Percentiles rank a stretch among this genome's conserved stretches.
phyloP scores from a whole-genome alignment of 805 yeast species.

The Yamadazyma phyllophila region DNA sequence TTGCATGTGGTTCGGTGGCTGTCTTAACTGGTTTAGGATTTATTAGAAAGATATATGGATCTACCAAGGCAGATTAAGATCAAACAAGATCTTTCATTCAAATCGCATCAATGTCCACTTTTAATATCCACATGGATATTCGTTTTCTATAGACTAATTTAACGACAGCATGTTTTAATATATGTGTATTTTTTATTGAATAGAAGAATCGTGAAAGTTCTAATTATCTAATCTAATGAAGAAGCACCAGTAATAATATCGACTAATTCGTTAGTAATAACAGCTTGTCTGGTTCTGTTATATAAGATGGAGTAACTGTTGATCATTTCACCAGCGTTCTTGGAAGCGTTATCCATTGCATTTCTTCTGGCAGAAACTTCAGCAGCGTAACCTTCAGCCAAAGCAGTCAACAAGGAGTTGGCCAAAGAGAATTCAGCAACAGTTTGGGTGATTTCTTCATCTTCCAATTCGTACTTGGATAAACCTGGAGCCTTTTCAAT shows the following conservation, averaged over 20 bases:
- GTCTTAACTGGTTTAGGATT: slow-evolving; percentile 65
- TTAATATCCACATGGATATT: too few species aligned
- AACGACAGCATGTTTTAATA: slow-evolving; percentile 1
- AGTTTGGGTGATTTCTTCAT: slow-evolving; percentile 64
- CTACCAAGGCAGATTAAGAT: slow-evolving; percentile 52
- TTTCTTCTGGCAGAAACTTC: slow-evolving; percentile 98
- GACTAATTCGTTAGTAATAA: slow-evolving; percentile 98
- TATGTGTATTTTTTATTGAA: slow-evolving; percentile 4
- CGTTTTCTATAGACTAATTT: background rate
- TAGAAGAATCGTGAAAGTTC: slow-evolving; percentile 5
- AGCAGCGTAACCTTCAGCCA: slow-evolving; percentile 98
- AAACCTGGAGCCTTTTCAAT: slow-evolving; percentile 84
- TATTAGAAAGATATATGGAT: slow-evolving; percentile 58
- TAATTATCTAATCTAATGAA: slow-evolving; percentile 69
- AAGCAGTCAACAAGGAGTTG: slow-evolving; percentile 82
- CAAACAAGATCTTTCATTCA: background rate
- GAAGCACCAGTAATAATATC: slow-evolving; percentile 99
- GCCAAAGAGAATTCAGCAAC: slow-evolving; percentile 86
- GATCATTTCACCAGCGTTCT: slow-evolving; percentile 99
- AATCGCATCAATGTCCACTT: too few species aligned
- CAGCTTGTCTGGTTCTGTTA: slow-evolving; percentile 99
- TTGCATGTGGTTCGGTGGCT: slow-evolving; percentile 75
- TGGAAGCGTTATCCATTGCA: slow-evolving; percentile 99
- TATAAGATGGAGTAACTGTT: slow-evolving; percentile 92
- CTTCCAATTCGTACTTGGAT: slow-evolving; percentile 74